Conservation (phyloP, 148 eudicot genomes). For the Chenopodium berlandieri region DNA sequence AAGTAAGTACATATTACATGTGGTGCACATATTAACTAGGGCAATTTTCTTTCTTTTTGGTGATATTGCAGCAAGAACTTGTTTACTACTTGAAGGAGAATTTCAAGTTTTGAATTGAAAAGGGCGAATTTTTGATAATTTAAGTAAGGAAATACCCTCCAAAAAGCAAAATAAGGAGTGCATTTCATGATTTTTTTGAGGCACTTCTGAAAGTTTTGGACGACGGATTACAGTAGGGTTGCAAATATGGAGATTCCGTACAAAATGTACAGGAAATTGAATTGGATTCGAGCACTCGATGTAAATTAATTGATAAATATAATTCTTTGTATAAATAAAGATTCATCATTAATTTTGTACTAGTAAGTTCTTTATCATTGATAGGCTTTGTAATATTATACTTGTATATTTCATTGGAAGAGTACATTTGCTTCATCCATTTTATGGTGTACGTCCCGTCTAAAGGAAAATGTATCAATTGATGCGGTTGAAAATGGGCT, state of each 20-base stretch:
- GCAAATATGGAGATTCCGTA: slow-evolving; percentile 21
- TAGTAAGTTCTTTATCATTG: background rate
- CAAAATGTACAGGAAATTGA: slow-evolving; percentile 20
- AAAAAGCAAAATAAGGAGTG: background rate
- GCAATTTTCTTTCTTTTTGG: background rate
- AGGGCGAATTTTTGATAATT: background rate
- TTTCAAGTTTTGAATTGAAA: slow-evolving; percentile 55
- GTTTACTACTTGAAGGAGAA: slow-evolving; percentile 83
- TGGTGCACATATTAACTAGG: background rate
- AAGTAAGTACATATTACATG: background rate
- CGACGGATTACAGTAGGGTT: background rate
- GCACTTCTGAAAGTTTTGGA: background rate
- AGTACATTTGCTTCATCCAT: no score
- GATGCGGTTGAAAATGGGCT: no score
- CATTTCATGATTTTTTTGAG: slow-evolving; percentile 7
- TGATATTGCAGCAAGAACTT: slow-evolving; percentile 87
- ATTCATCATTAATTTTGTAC: background rate
- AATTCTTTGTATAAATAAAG: slow-evolving; percentile 14
- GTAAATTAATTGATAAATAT: background rate
- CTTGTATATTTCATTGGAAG: no score
- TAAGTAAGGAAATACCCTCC: background rate
- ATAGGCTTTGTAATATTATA: no score
- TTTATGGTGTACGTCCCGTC: no score
- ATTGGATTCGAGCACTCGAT: background rate
- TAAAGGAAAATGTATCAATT: no score